Base-by-base conservation (phyloP, 1,284 basidiomycete genomes). In the Singerocomus inundabilis region DNA sequence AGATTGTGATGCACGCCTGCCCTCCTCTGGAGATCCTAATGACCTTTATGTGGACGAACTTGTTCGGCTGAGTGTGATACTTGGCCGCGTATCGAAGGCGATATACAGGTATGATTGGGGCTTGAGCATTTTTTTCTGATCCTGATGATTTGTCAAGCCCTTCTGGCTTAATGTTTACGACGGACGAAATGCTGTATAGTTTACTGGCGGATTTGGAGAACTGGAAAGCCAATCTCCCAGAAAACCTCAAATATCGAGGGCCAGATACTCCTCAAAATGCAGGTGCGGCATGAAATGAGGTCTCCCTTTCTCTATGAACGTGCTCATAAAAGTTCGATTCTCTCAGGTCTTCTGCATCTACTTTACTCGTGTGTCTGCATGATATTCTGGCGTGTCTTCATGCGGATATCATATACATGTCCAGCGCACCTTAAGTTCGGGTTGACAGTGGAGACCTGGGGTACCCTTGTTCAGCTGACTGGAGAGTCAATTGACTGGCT, bases 381-480 rank as follows among this genome's bases (percentile, higher is more conserved):
- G 84, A 85, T 91, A 67, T 91, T 94, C 72, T 94, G 89, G 89
- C 84, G 91, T 47, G 88, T 95, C 16, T 97, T 97, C 74, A 93
- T 96, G 89, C 82, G 93, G 47, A 91, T 96, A 67, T 91, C 89
- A 53, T 94, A 95, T 70, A 80, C 82, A 26, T 91, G 85, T 66
- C 93, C 91, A 13, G 80, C 81, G 11, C 92, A 93, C 67, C 81
- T 96, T 62, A 91, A 86, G 63, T 90, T 97, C 61, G 79, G 80
- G 26, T 75, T 96, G 55, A 91, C 87, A 3, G 79, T 90, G 39
- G 84, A 86, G 59, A 80, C 84, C 51, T 97, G 93, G 92, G 80
- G 78, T 32, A 72, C 76, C 41, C 78, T 97, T 46, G 81, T 93
- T 42, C 62, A 73, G 24, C 75, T 90, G 62, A 88, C 90, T 1